These are phyloP conservation scores for Rhododendron griersonianum DNA, from an alignment of 148 eudicot species.

Conservation along the genomic window DNA sequence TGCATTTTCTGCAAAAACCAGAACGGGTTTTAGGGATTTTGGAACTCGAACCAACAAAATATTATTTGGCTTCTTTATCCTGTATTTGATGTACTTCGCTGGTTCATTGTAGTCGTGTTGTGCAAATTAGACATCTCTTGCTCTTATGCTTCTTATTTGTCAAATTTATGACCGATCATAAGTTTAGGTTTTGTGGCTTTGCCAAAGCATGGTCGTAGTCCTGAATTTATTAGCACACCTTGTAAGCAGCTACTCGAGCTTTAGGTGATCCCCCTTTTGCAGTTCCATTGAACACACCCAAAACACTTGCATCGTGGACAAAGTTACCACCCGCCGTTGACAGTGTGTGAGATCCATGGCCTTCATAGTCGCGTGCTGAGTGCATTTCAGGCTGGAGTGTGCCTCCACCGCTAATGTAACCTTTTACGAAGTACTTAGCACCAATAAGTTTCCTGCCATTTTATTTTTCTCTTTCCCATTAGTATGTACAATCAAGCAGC, in stretches of 20 bases:
- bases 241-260: constrained; percentile 71
- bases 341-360: constrained; percentile 69
- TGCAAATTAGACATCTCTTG: too few relatives aligned
- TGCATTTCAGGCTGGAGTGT: neutral
- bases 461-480: neutral
- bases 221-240: too few relatives aligned
- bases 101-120: too few relatives aligned
- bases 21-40: too few relatives aligned
- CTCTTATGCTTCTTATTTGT: too few relatives aligned
- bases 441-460: constrained; percentile 64
- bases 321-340: constrained; percentile 66
- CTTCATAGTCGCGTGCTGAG: constrained; percentile 44
- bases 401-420: constrained; percentile 9
- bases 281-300: constrained; percentile 37
- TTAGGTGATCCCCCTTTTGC: constrained; percentile 71
- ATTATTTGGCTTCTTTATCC: too few relatives aligned
- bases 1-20: too few relatives aligned
- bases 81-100: too few relatives aligned
- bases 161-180: too few relatives aligned
- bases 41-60: too few relatives aligned
- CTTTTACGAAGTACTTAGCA: constrained; percentile 57
- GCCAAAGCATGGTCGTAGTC: too few relatives aligned
- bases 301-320: constrained; percentile 41
- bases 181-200: too few relatives aligned
- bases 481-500: neutral